Conservation (phyloP, 768 basidiomycete genomes). For the Leccinum fibrillosum region DNA sequence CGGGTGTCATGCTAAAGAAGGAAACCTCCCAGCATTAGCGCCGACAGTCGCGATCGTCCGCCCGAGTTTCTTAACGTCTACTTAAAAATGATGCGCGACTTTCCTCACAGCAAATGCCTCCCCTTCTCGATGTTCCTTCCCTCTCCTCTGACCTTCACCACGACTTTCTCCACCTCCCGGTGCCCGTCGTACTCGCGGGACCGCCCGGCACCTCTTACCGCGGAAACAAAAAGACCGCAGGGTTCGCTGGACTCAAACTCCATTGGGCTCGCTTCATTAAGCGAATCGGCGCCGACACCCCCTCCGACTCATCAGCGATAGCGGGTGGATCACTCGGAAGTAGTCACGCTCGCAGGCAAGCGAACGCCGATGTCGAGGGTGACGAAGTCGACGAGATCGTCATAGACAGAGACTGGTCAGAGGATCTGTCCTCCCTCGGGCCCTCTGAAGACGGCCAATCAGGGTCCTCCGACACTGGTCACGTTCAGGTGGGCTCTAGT, state of each 20-base stretch:
- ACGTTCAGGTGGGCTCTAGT: constrained; percentile 32
- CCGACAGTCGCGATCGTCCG: background rate
- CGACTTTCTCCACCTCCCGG: constrained; percentile 34
- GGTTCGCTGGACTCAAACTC: constrained; percentile 36
- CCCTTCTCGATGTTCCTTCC: constrained; percentile 1
- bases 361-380: constrained; percentile 31
- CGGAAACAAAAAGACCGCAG: constrained; percentile 37
- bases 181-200: constrained; percentile 38
- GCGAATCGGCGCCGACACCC: constrained; percentile 54
- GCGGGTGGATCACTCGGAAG: constrained; percentile 47
- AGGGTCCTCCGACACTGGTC: constrained; percentile 44
- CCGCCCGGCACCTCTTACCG: constrained; percentile 20
- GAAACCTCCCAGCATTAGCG: background rate
- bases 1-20: background rate
- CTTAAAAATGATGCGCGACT: background rate
- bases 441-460: constrained; percentile 52
- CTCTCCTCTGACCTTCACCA: background rate
- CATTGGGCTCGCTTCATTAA: constrained; percentile 53
- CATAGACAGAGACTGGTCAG: constrained; percentile 69
- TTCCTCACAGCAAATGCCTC: background rate
- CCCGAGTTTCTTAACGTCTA: background rate
- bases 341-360: constrained; percentile 28
- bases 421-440: constrained; percentile 50
- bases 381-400: constrained; percentile 67
- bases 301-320: constrained; percentile 50